A percentile compares a stretch with the other conserved stretches of the same genome.
Evolutionary conservation across 2,329 filamentous ascomycete species (phyloP).

Genomic region (Geoglossum cookeanum): DNA sequence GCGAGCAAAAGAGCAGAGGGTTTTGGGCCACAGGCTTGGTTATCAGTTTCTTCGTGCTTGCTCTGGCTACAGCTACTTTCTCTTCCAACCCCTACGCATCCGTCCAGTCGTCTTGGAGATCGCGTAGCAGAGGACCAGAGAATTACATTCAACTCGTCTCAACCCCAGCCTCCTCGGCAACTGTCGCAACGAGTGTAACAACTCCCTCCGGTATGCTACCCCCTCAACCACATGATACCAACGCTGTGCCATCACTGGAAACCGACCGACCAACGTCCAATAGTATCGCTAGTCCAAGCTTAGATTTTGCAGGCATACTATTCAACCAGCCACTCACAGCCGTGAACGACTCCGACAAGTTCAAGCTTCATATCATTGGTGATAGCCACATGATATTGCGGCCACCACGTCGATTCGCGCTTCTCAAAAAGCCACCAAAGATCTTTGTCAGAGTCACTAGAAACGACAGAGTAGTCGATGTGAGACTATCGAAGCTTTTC

Average conservation of each 20-base stretch:
- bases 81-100: neutral
- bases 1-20: neutral
- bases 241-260: neutral
- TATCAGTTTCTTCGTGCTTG: neutral
- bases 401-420: slow-evolving; percentile 25
- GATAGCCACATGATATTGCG: slow-evolving; percentile 34
- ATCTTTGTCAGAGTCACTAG: slow-evolving; percentile 31
- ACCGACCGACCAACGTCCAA: neutral
- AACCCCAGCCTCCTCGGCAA: neutral
- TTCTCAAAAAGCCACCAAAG: slow-evolving; percentile 25
- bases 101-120: neutral
- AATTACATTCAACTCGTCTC: neutral
- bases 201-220: neutral
- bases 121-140: neutral
- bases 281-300: slow-evolving; percentile 2
- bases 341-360: slow-evolving; percentile 12
- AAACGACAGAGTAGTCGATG: slow-evolving; percentile 21
- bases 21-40: neutral
- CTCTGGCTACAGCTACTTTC: neutral
- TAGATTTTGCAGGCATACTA: slow-evolving; percentile 11
- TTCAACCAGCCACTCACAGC: slow-evolving; percentile 8
- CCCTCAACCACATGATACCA: neutral
- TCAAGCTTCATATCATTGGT: slow-evolving; percentile 34
- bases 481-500: slow-evolving; percentile 30
- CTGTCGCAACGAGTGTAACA: neutral